Conservation (phyloP, 495 filamentous ascomycete species). For the Neohortaea acidophila region DNA sequence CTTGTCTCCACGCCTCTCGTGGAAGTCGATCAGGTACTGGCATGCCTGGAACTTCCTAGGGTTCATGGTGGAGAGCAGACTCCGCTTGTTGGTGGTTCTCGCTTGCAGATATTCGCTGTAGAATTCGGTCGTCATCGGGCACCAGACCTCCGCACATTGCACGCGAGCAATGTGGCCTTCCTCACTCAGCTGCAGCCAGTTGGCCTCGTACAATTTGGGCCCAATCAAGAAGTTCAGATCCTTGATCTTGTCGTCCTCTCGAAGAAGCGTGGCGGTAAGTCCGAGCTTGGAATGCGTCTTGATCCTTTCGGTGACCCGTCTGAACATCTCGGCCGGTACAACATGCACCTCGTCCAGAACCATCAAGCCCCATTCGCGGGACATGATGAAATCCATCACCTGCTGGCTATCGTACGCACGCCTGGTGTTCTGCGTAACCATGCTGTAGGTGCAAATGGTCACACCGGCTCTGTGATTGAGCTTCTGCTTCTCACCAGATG, state of each 20-base stretch:
- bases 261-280: conserved; percentile 80
- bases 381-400: conserved; percentile 90
- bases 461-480: conserved; percentile 85
- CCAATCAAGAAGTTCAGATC: conserved; percentile 97
- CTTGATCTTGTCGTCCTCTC: conserved; percentile 96
- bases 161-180: conserved; percentile 96
- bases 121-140: conserved; percentile 97
- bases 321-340: conserved; percentile 88
- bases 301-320: conserved; percentile 79
- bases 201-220: conserved; percentile 93
- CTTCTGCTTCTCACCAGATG: conserved; percentile 79
- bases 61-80: conserved; percentile 91
- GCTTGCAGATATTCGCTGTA: conserved; percentile 80
- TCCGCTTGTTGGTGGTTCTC: conserved; percentile 49
- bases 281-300: conserved; percentile 94
- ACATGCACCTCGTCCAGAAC: conserved; percentile 98
- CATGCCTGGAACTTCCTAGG: conserved; percentile 92
- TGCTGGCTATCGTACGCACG: conserved; percentile 85
- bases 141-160: conserved; percentile 98
- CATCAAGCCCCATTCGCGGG: conserved; percentile 96
- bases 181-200: conserved; percentile 97
- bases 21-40: conserved; percentile 93
- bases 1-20: conserved; percentile 92
- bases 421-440: conserved; percentile 80
- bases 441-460: conserved; percentile 94